Percentiles rank a stretch among this genome's conserved stretches.
Conservation (phyloP, 1,139 yeast genomes). For the Protomyces pachydermus region DNA sequence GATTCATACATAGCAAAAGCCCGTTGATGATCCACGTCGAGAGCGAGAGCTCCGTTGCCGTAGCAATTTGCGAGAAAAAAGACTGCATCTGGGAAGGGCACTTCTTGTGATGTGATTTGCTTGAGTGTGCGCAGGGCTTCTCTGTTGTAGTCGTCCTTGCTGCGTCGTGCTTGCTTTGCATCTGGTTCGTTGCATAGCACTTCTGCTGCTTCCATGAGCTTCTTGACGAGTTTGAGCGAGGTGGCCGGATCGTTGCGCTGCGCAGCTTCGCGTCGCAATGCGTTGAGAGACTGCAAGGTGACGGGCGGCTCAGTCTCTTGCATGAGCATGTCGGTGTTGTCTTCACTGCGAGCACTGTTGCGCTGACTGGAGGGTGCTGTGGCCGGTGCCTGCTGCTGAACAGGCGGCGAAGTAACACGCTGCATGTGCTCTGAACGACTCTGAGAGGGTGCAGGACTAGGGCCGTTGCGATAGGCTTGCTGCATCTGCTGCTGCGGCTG, state of each 20-base stretch:
- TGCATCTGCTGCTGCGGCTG: background rate
- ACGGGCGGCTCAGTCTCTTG: slow-evolving; percentile 7
- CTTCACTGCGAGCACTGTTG: background rate
- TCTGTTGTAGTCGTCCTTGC: slow-evolving; percentile 51
- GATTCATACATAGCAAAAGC: slow-evolving; percentile 56
- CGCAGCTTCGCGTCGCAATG: slow-evolving; percentile 3
- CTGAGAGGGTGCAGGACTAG: background rate
- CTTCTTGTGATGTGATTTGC: slow-evolving; percentile 42
- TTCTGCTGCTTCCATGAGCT: slow-evolving; percentile 47
- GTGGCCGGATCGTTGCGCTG: slow-evolving; percentile 36
- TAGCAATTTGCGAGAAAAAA: slow-evolving; percentile 57
- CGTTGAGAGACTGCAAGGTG: slow-evolving; percentile 3
- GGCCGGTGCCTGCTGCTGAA: background rate
- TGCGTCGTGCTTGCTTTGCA: slow-evolving; percentile 47
- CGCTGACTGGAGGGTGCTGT: background rate
- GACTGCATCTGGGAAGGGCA: slow-evolving; percentile 45
- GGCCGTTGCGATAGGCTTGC: background rate
- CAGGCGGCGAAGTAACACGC: background rate
- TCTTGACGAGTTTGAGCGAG: slow-evolving; percentile 52
- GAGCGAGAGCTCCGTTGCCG: slow-evolving; percentile 52
- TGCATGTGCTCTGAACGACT: background rate
- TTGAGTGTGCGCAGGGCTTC: slow-evolving; percentile 57
- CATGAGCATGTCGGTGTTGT: slow-evolving; percentile 6
- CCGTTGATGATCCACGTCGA: slow-evolving; percentile 52
- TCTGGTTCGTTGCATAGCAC: slow-evolving; percentile 42